Percentiles rank a stretch among this genome's conserved stretches.
Conservation (phyloP, 176 grass and related monocot species). For the Oryza brachyantha region DNA sequence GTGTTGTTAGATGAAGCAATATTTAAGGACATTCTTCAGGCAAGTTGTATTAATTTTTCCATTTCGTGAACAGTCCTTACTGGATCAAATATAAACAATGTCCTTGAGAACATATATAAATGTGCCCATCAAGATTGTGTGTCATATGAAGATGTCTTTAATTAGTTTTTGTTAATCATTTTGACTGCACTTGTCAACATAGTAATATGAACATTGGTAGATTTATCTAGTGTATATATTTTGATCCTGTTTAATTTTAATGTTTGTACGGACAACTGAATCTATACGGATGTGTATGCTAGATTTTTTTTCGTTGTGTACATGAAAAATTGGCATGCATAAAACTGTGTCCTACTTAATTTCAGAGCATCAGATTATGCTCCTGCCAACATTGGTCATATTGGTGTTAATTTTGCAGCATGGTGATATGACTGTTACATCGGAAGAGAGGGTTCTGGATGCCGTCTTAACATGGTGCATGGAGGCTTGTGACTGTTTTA, state of each 20-base stretch:
- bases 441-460: conserved; percentile 94
- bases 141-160: conserved; percentile 33
- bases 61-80: conserved; percentile 25
- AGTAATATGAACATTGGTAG: conserved; percentile 7
- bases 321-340: not conserved
- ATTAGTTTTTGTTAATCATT: no score
- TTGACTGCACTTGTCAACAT: not conserved
- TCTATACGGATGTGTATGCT: not conserved
- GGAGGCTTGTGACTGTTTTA: conserved; percentile 54
- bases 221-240: conserved; percentile 5
- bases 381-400: conserved; percentile 23
- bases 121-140: conserved; percentile 15
- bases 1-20: conserved; percentile 83
- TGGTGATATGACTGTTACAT: conserved; percentile 90
- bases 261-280: conserved; percentile 13
- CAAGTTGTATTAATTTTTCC: conserved; percentile 40
- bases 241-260: conserved; percentile 12
- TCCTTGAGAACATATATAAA: conserved; percentile 33
- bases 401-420: conserved; percentile 68
- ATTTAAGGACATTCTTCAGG: conserved; percentile 88
- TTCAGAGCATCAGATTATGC: not conserved
- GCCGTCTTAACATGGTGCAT: conserved; percentile 83
- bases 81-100: not conserved
- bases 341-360: conserved; percentile 2
- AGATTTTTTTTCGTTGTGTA: not conserved